phyloP scores from a whole-genome alignment of 2,329 filamentous ascomycete genomes.

The Mycogone perniciosa region DNA sequence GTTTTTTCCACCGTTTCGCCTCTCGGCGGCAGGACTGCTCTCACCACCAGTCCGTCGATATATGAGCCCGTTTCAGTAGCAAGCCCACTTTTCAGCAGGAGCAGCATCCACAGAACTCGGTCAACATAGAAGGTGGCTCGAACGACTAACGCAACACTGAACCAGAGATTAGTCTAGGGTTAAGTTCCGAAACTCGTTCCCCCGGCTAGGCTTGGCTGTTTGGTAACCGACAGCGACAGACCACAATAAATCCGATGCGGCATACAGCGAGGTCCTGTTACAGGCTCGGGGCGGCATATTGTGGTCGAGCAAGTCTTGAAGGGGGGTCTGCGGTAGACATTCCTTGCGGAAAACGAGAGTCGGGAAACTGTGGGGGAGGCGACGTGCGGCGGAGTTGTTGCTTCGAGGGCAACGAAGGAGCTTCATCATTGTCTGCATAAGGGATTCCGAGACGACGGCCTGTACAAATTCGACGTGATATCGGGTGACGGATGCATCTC shows the following conservation, averaged over 20 bases:
- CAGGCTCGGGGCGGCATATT: conserved; percentile 58
- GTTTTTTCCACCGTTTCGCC: conserved; percentile 47
- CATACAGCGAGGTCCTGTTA: conserved; percentile 45
- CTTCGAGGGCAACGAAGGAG: conserved; percentile 37
- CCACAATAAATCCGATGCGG: conserved; percentile 41
- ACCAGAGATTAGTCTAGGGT: conserved; percentile 82
- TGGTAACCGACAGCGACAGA: conserved; percentile 29
- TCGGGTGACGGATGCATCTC: not conserved
- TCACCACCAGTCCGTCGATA: conserved; percentile 41
- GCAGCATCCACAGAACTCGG: conserved; percentile 25
- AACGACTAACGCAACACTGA: conserved; percentile 69
- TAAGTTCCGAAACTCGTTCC: conserved; percentile 82
- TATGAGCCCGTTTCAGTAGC: conserved; percentile 25
- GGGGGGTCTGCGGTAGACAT: conserved; percentile 48
- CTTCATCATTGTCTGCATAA: conserved; percentile 24
- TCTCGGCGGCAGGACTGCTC: conserved; percentile 52
- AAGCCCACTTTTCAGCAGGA: conserved; percentile 44
- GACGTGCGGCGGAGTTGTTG: conserved; percentile 47
- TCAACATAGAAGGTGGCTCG: conserved; percentile 58
- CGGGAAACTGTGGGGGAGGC: conserved; percentile 78
- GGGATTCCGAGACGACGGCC: not conserved
- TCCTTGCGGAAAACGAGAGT: conserved; percentile 63
- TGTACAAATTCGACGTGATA: conserved; percentile 1
- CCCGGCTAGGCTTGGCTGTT: conserved; percentile 39
- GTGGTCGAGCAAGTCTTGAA: conserved; percentile 30